phyloP scores from a whole-genome alignment of 352 stramenopile species.

The Phytophthora litchii region DNA sequence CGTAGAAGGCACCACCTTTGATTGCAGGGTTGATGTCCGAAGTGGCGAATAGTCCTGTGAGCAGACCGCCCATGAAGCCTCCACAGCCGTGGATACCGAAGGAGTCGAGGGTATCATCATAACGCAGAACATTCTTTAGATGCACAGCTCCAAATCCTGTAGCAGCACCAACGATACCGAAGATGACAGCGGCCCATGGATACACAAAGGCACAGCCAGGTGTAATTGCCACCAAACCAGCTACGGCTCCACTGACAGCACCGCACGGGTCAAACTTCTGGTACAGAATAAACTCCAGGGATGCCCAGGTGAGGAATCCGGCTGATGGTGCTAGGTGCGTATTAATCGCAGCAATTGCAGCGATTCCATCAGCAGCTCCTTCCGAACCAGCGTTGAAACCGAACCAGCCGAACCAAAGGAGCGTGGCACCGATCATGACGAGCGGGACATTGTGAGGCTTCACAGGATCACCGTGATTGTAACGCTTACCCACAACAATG shows the following conservation, averaged over 20 bases:
- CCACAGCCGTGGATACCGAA: conserved; percentile 64
- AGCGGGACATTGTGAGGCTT: conserved; percentile 71
- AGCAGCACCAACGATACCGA: conserved; percentile 64
- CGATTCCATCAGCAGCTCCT: too few species aligned
- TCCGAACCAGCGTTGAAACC: conserved; percentile 67
- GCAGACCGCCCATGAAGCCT: conserved; percentile 57
- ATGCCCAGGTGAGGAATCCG: too few species aligned
- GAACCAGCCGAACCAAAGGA: conserved; percentile 72
- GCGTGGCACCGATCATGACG: conserved; percentile 61
- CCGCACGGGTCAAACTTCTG: conserved; percentile 15
- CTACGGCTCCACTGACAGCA: conserved; percentile 56
- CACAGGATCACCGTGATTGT: conserved; percentile 66
- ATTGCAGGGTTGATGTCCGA: conserved; percentile 49
- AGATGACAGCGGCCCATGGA: conserved; percentile 67
- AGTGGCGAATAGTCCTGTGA: conserved; percentile 69
- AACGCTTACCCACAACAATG: conserved; percentile 59
- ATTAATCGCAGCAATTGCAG: too few species aligned
- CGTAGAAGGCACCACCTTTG: conserved; percentile 52
- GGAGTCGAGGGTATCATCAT: conserved; percentile 77
- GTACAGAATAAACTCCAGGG: too few species aligned
- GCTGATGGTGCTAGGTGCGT: too few species aligned
- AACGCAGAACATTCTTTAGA: conserved; percentile 60
- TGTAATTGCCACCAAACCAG: conserved; percentile 2
- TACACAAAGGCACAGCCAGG: conserved; percentile 60
- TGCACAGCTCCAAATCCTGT: conserved; percentile 32